These are phyloP conservation scores for Fusarium sp. DNA, from an alignment of 2,329 filamentous ascomycete species.

Conservation along the genomic window DNA sequence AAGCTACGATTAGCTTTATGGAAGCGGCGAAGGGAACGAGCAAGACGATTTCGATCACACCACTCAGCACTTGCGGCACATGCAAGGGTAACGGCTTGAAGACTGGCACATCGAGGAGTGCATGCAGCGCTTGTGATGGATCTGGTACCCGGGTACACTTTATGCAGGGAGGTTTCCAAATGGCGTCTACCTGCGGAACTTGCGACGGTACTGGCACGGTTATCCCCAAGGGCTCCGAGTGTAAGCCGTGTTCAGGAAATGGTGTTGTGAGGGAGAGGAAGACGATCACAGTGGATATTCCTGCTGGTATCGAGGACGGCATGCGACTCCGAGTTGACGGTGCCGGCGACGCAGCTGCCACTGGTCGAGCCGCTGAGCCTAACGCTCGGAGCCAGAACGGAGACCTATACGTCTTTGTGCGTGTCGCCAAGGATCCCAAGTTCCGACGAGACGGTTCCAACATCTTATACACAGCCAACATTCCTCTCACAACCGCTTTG, in stretches of 20 bases:
- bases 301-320: conserved; percentile 93
- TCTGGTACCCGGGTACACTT: conserved; percentile 88
- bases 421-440: conserved; percentile 88
- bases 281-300: conserved; percentile 90
- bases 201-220: conserved; percentile 83
- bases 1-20: conserved; percentile 93
- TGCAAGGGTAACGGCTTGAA: conserved; percentile 89
- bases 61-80: conserved; percentile 81
- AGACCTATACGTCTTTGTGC: conserved; percentile 91
- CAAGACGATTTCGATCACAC: conserved; percentile 89
- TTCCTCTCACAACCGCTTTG: conserved; percentile 92
- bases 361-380: conserved; percentile 73
- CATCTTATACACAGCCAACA: conserved; percentile 89
- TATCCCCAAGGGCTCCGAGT: conserved; percentile 84
- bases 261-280: conserved; percentile 86
- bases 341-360: conserved; percentile 87
- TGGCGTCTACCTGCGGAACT: conserved; percentile 86
- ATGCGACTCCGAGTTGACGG: conserved; percentile 89
- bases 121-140: conserved; percentile 85
- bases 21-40: conserved; percentile 91
- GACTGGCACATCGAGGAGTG: conserved; percentile 75
- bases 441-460: conserved; percentile 90
- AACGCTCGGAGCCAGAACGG: conserved; percentile 76
- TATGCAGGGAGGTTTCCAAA: conserved; percentile 94
- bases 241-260: conserved; percentile 80